phyloP scores from a whole-genome alignment of 305 asterid species.

The Fraxinus dipetala region DNA sequence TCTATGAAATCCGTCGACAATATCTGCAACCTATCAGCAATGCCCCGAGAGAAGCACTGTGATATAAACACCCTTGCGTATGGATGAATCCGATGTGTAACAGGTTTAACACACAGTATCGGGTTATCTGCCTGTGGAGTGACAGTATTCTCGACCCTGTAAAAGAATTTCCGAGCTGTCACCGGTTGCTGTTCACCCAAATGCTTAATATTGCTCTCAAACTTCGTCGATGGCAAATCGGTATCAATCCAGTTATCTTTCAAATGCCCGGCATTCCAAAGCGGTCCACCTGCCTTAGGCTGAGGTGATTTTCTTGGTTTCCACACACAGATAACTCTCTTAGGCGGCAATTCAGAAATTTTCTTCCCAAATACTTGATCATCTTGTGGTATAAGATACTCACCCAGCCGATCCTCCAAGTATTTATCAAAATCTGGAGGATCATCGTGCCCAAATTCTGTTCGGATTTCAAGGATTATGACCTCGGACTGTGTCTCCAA shows the following conservation, averaged over 20 bases:
- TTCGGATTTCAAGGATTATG: conserved; percentile 69
- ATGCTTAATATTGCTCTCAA: conserved; percentile 76
- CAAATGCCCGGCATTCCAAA: conserved; percentile 71
- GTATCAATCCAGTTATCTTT: conserved; percentile 90
- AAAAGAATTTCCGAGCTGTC: conserved; percentile 57
- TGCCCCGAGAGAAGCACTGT: conserved; percentile 44
- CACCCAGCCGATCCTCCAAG: conserved; percentile 61
- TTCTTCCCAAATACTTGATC: conserved; percentile 63
- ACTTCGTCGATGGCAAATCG: conserved; percentile 82
- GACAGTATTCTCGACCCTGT: conserved; percentile 94
- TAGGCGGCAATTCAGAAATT: conserved; percentile 58
- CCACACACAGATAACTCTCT: conserved; percentile 80
- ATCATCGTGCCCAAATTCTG: conserved; percentile 88
- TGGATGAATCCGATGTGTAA: conserved; percentile 68
- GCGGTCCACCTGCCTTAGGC: conserved; percentile 50
- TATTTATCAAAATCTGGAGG: conserved; percentile 70
- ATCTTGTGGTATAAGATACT: conserved; percentile 60
- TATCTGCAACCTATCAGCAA: conserved; percentile 67
- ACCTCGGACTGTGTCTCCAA: conserved; percentile 71
- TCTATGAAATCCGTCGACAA: conserved; percentile 79
- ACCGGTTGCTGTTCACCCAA: conserved; percentile 66
- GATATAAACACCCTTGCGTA: conserved; percentile 66
- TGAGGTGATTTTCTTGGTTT: conserved; percentile 70
- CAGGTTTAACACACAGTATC: conserved; percentile 72
- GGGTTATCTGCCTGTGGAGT: conserved; percentile 97